These are phyloP conservation scores for Ascosphaera aggregata DNA, from an alignment of 2,329 filamentous ascomycete genomes.

Conservation along the genomic window DNA sequence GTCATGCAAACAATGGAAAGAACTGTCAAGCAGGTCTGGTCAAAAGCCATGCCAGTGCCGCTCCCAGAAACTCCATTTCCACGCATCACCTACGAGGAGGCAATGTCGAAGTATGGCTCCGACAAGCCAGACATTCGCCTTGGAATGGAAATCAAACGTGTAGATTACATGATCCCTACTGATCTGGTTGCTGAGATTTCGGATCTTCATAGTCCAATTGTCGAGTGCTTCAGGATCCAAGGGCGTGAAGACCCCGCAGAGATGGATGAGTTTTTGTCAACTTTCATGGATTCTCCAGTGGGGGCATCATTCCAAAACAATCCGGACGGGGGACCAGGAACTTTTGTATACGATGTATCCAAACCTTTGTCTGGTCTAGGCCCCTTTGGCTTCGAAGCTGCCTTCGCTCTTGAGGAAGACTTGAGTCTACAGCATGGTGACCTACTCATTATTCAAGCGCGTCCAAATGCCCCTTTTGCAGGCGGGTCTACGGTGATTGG, in stretches of 20 bases:
- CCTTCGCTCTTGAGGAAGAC: slow-evolving; percentile 30
- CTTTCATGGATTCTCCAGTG: slow-evolving; percentile 47
- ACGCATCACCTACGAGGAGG: slow-evolving; percentile 46
- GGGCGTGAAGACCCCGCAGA: slow-evolving; percentile 24
- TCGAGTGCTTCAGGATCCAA: slow-evolving; percentile 50
- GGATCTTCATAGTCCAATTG: slow-evolving; percentile 38
- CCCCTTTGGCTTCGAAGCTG: slow-evolving; percentile 50
- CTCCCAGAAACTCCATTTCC: slow-evolving; percentile 26
- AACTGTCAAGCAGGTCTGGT: slow-evolving; percentile 33
- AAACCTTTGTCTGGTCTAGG: slow-evolving; percentile 57
- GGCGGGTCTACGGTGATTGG: slow-evolving; percentile 56
- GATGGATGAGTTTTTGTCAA: slow-evolving; percentile 36
- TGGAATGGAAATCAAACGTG: slow-evolving; percentile 38
- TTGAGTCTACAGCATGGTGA: slow-evolving; percentile 45
- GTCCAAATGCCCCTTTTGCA: slow-evolving; percentile 36
- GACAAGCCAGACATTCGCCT: slow-evolving; percentile 86
- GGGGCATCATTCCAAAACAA: slow-evolving; percentile 39
- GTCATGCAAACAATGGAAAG: slow-evolving; percentile 37
- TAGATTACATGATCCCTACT: slow-evolving; percentile 38
- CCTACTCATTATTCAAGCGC: slow-evolving; percentile 59
- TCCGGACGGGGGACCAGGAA: slow-evolving; percentile 52
- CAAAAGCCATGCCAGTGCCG: slow-evolving; percentile 21
- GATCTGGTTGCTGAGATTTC: slow-evolving; percentile 57
- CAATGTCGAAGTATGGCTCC: slow-evolving; percentile 59
- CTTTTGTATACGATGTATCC: slow-evolving; percentile 50